A percentile compares a stretch with the other conserved stretches of the same genome.
These are phyloP conservation scores for Bromus sterilis DNA, from an alignment of 176 grass and related monocot genomes.

Conservation along the genomic window DNA sequence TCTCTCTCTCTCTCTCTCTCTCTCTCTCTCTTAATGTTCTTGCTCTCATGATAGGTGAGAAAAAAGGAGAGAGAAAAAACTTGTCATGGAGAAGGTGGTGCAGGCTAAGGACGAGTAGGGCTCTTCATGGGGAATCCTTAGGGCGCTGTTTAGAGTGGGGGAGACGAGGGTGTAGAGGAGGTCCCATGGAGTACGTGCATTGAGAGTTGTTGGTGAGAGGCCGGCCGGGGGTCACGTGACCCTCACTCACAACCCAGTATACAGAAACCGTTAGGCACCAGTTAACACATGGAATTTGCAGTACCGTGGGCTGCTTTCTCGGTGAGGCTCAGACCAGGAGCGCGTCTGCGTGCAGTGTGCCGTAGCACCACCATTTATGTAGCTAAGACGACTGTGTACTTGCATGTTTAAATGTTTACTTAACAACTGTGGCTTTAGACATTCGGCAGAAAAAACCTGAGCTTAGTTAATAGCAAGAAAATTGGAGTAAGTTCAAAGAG, in stretches of 20 bases:
- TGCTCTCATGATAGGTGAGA: slow-evolving; percentile 26
- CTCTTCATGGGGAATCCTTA: slow-evolving; percentile 58
- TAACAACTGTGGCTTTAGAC: not conserved
- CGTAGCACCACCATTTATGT: not conserved
- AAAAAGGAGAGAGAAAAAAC: not conserved
- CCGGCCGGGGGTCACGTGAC: slow-evolving; percentile 26
- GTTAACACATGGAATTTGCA: not conserved
- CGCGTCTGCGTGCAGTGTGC: not conserved
- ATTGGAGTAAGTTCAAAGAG: not conserved
- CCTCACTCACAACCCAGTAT: not conserved
- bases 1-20: not conserved
- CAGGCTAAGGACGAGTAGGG: slow-evolving; percentile 48
- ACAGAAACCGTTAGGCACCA: slow-evolving; percentile 21
- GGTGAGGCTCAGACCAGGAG: not conserved
- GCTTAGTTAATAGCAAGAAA: not conserved
- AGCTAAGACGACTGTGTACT: not conserved
- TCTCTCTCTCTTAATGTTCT: not conserved
- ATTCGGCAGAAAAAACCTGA: not conserved
- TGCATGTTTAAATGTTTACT: not conserved
- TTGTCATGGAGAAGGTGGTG: slow-evolving; percentile 24
- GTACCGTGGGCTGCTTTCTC: not conserved
- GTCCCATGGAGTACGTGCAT: slow-evolving; percentile 54
- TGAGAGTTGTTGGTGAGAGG: slow-evolving; percentile 2
- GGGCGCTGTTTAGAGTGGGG: slow-evolving; percentile 53
- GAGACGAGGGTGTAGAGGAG: slow-evolving; percentile 1